Conservation (phyloP, 768 basidiomycete genomes). For the Mycena olivaceomarginata region DNA sequence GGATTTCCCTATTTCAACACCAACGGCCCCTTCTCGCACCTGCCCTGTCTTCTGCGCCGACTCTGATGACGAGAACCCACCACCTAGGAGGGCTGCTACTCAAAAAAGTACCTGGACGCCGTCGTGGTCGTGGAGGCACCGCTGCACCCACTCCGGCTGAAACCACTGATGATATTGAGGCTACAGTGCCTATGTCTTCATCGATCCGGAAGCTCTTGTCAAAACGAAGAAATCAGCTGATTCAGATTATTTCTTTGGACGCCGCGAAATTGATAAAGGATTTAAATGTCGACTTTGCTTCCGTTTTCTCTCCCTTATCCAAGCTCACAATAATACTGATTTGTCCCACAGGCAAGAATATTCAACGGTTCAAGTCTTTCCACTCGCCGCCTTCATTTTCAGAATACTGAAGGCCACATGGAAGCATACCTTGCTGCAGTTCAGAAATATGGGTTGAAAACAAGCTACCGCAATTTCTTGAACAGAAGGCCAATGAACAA, state of each 20-base stretch:
- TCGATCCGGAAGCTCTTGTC: neutral
- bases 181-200: neutral
- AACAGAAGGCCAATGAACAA: conserved; percentile 8
- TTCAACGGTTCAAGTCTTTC: conserved; percentile 15
- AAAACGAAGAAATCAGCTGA: conserved; percentile 26
- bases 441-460: conserved; percentile 16
- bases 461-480: conserved; percentile 18
- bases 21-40: conserved; percentile 2
- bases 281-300: conserved; percentile 31
- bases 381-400: conserved; percentile 15
- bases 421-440: conserved; percentile 16
- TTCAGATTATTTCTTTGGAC: conserved; percentile 23
- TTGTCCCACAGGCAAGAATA: conserved; percentile 18
- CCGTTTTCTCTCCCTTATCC: conserved; percentile 1
- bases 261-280: conserved; percentile 8
- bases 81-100: too few species aligned
- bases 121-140: neutral
- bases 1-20: conserved; percentile 10
- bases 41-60: neutral
- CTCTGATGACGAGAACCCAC: too few species aligned
- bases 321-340: conserved; percentile 16
- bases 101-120: neutral
- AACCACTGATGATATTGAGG: too few species aligned
- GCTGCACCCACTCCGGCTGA: neutral
- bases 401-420: neutral